Conservation (phyloP, 2,329 filamentous ascomycete species). For the Diaporthe longicolla region DNA sequence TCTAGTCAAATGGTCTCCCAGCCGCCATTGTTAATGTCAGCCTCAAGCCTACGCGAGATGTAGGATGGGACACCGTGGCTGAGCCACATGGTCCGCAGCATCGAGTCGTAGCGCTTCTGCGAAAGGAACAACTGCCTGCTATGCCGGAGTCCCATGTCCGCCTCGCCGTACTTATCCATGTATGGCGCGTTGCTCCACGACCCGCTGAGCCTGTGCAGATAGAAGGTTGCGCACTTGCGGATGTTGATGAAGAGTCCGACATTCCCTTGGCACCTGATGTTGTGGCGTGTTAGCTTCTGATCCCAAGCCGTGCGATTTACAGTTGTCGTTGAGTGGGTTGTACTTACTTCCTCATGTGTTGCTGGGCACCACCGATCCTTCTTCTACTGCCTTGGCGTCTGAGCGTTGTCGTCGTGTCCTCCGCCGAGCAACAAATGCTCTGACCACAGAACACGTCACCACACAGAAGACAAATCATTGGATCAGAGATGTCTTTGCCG, state of each 20-base stretch:
- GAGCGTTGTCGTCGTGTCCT: slow-evolving; percentile 61
- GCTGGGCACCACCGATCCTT: slow-evolving; percentile 85
- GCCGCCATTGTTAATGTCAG: slow-evolving; percentile 95
- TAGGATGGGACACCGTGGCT: slow-evolving; percentile 88
- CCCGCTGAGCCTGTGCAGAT: slow-evolving; percentile 85
- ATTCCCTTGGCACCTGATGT: slow-evolving; percentile 82
- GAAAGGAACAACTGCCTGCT: slow-evolving; percentile 93
- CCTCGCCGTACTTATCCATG: slow-evolving; percentile 95
- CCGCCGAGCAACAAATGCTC: slow-evolving; percentile 87
- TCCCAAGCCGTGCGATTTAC: background rate
- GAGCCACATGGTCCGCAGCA: slow-evolving; percentile 89
- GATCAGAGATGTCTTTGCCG: slow-evolving; percentile 91
- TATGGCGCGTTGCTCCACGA: slow-evolving; percentile 92
- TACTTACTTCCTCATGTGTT: slow-evolving; percentile 87
- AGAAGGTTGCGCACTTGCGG: slow-evolving; percentile 93
- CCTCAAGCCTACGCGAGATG: slow-evolving; percentile 91
- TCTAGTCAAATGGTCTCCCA: slow-evolving; percentile 84
- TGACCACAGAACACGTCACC: slow-evolving; percentile 98
- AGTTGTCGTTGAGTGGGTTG: background rate
- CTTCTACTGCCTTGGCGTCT: slow-evolving; percentile 56
- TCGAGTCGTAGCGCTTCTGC: slow-evolving; percentile 91
- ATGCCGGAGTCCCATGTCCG: slow-evolving; percentile 89
- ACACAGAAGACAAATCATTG: slow-evolving; percentile 93
- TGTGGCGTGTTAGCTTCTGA: slow-evolving; percentile 38
- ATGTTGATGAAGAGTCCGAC: slow-evolving; percentile 97